phyloP scores from a whole-genome alignment of 2,329 filamentous ascomycete species.

The Penicillium nordicum region DNA sequence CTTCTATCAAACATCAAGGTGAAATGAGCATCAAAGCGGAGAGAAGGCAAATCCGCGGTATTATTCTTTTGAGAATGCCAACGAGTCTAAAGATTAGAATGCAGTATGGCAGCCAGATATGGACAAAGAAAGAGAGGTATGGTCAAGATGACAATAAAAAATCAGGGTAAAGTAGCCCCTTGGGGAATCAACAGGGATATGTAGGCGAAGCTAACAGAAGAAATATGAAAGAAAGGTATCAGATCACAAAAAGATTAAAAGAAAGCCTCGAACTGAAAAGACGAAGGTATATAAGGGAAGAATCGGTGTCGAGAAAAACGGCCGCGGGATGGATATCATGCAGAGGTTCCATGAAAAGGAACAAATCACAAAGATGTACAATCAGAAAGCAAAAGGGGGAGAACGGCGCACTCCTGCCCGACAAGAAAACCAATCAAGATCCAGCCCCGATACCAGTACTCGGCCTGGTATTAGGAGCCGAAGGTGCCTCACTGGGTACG shows the following conservation, averaged over 20 bases:
- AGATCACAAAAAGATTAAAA: constrained; percentile 19
- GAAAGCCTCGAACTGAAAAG: constrained; percentile 5
- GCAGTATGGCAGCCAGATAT: neutral
- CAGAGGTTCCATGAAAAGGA: constrained; percentile 15
- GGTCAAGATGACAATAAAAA: neutral
- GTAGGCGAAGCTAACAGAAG: constrained; percentile 5
- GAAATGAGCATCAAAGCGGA: neutral
- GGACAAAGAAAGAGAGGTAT: constrained; percentile 1
- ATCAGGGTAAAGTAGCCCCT: constrained; percentile 2
- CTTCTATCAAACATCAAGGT: neutral
- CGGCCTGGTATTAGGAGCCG: constrained; percentile 35
- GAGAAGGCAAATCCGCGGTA: neutral
- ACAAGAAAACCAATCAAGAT: constrained; percentile 3
- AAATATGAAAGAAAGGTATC: constrained; percentile 11
- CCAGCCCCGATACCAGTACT: constrained; percentile 29
- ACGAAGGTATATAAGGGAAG: constrained; percentile 2
- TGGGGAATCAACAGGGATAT: neutral
- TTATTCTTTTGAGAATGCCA: neutral
- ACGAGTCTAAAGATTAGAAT: neutral
- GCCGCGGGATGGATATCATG: constrained; percentile 27
- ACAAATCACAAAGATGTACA: constrained; percentile 24
- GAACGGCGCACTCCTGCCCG: neutral
- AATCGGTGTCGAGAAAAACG: neutral
- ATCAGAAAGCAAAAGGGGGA: neutral
- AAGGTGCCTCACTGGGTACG: constrained; percentile 38